A percentile compares a stretch with the other conserved stretches of the same genome.
Conservation (phyloP, 345 rosid genomes). For the Euphorbia lathyris region DNA sequence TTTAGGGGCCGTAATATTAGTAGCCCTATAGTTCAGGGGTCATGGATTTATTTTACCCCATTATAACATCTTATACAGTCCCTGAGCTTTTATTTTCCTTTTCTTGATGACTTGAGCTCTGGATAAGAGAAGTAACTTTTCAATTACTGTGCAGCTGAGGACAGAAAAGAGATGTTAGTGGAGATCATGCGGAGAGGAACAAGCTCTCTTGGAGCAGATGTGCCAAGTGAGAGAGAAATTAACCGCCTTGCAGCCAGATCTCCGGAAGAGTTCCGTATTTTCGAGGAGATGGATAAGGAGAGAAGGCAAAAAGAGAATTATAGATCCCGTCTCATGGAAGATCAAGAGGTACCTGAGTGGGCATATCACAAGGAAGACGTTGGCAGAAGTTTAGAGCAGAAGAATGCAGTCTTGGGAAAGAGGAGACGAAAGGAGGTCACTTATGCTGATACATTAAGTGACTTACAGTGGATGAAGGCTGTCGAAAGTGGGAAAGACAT, state of each 20-base stretch:
- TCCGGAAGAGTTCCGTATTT: constrained; percentile 82
- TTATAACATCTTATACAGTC: background rate
- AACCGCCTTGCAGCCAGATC: constrained; percentile 92
- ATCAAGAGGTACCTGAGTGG: constrained; percentile 98
- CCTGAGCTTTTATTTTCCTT: background rate
- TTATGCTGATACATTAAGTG: constrained; percentile 79
- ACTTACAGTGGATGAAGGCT: constrained; percentile 86
- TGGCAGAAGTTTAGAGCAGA: constrained; percentile 45
- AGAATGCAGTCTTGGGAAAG: constrained; percentile 57
- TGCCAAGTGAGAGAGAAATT: constrained; percentile 99
- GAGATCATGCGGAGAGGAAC: constrained; percentile 98
- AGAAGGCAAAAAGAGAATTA: constrained; percentile 81
- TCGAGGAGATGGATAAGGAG: constrained; percentile 95
- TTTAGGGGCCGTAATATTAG: too few species aligned
- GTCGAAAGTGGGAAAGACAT: constrained; percentile 89
- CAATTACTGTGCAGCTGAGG: constrained; percentile 67
- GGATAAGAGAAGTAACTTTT: constrained; percentile 11
- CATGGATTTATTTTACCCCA: too few species aligned
- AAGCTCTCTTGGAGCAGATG: constrained; percentile 90
- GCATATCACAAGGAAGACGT: constrained; percentile 67
- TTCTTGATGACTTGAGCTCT: constrained; percentile 8
- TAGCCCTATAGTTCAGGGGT: too few species aligned
- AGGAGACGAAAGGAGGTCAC: constrained; percentile 77
- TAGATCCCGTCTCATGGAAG: constrained; percentile 88
- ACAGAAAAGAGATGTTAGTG: constrained; percentile 88